Conservation (phyloP, 2,329 filamentous ascomycete species). For the Corniculantispora saksenae region DNA sequence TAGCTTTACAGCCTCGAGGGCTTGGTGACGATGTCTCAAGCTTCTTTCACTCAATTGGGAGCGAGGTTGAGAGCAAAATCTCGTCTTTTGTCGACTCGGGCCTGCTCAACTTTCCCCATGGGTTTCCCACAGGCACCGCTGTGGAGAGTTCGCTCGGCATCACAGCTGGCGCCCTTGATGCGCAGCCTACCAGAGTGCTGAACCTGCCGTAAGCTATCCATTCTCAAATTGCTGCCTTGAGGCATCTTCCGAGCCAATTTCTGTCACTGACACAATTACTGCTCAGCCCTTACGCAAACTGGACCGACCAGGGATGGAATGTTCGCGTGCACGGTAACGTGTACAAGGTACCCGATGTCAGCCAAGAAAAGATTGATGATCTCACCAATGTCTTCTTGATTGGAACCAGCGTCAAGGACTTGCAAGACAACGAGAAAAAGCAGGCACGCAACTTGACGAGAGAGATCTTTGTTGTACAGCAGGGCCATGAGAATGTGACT, state of each 20-base stretch:
- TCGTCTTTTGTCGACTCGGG: slow-evolving; percentile 64
- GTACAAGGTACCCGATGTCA: slow-evolving; percentile 75
- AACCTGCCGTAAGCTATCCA: slow-evolving; percentile 59
- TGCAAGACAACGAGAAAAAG: slow-evolving; percentile 59
- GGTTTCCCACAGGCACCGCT: slow-evolving; percentile 54
- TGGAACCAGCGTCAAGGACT: slow-evolving; percentile 50
- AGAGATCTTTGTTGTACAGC: slow-evolving; percentile 75
- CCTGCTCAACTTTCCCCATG: slow-evolving; percentile 67
- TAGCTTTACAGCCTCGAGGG: slow-evolving; percentile 32
- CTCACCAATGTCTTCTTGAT: slow-evolving; percentile 67
- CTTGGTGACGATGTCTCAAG: slow-evolving; percentile 47
- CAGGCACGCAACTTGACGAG: slow-evolving; percentile 74
- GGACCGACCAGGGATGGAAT: slow-evolving; percentile 76
- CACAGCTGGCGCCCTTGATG: slow-evolving; percentile 56
- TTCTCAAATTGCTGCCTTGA: background rate
- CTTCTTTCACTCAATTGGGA: slow-evolving; percentile 52
- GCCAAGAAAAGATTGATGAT: slow-evolving; percentile 63
- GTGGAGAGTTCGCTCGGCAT: slow-evolving; percentile 65
- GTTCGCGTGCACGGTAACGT: slow-evolving; percentile 77
- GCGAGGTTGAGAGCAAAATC: slow-evolving; percentile 53
- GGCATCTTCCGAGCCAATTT: background rate
- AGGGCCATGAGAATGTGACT: slow-evolving; percentile 59
- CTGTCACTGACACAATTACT: background rate
- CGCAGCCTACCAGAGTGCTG: slow-evolving; percentile 68
- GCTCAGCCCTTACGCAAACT: slow-evolving; percentile 67